These are phyloP conservation scores for Leptographium galeiforme DNA, from an alignment of 2,329 filamentous ascomycete genomes.

Conservation along the genomic window DNA sequence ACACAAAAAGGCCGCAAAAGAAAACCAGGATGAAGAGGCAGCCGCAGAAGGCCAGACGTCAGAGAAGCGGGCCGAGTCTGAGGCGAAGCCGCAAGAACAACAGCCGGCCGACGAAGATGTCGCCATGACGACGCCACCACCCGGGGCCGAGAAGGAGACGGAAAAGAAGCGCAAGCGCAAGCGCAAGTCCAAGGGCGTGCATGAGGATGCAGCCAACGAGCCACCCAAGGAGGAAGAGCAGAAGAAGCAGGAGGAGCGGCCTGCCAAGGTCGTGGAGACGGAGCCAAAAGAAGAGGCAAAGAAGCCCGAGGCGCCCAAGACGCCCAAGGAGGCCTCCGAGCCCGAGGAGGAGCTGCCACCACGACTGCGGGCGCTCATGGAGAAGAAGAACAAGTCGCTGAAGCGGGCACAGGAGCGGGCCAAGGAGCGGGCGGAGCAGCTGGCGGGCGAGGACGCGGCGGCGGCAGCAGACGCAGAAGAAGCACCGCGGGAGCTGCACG, in stretches of 20 bases:
- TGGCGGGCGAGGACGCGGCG: neutral
- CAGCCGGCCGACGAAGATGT: neutral
- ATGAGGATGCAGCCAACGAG: neutral
- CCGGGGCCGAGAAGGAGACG: conserved; percentile 4
- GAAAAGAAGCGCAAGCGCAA: conserved; percentile 8
- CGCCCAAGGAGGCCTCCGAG: neutral
- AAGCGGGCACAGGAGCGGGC: conserved; percentile 14
- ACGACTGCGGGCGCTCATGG: conserved; percentile 37
- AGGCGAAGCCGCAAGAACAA: neutral
- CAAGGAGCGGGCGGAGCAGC: neutral
- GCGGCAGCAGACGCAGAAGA: neutral
- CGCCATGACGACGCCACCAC: neutral
- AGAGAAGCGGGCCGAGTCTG: neutral
- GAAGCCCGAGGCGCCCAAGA: neutral
- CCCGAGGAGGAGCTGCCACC: conserved; percentile 14
- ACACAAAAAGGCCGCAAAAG: neutral
- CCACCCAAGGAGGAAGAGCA: neutral
- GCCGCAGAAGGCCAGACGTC: neutral
- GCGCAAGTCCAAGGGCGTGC: conserved; percentile 7
- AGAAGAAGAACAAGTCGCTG: conserved; percentile 42
- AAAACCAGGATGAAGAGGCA: neutral
- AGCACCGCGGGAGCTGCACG: conserved; percentile 38
- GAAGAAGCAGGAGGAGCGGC: neutral
- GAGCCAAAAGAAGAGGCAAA: neutral
- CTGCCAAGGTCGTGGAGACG: neutral